Conservation (phyloP, 495 filamentous ascomycete genomes). For the Thermochaetoides thermophila region DNA sequence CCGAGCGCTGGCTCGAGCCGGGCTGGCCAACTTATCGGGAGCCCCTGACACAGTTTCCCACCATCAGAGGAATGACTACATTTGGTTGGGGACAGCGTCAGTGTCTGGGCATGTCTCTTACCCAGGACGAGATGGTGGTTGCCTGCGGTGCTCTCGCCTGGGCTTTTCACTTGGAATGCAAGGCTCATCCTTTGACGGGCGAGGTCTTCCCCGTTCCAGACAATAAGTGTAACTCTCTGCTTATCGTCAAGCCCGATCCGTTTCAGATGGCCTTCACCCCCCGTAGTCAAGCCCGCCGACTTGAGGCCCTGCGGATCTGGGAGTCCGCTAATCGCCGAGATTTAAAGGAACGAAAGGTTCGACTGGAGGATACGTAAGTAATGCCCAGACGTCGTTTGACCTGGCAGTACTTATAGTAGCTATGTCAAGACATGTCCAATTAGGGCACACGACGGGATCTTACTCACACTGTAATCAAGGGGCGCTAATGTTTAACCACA, state of each 20-base stretch:
- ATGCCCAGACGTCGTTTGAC: too few species aligned
- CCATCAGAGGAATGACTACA: slow-evolving; percentile 28
- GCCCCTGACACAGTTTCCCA: slow-evolving; percentile 29
- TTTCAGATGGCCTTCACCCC: slow-evolving; percentile 30
- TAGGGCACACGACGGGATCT: too few species aligned
- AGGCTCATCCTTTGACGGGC: slow-evolving; percentile 20
- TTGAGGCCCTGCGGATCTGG: slow-evolving; percentile 18
- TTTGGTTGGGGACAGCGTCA: slow-evolving; percentile 49
- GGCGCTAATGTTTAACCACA: too few species aligned
- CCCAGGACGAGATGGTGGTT: slow-evolving; percentile 33
- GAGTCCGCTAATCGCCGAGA: slow-evolving; percentile 13
- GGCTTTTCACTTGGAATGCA: slow-evolving; percentile 34
- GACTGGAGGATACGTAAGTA: too few species aligned
- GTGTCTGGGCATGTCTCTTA: slow-evolving; percentile 37
- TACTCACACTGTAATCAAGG: too few species aligned
- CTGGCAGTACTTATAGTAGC: too few species aligned
- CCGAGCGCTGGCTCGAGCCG: slow-evolving; percentile 35
- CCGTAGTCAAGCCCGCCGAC: slow-evolving; percentile 15
- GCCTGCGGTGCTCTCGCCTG: slow-evolving; percentile 30
- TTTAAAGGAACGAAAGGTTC: slow-evolving; percentile 8
- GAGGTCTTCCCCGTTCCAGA: slow-evolving; percentile 24
- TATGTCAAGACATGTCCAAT: too few species aligned
- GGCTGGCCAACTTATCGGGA: slow-evolving; percentile 38
- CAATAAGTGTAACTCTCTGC: slow-evolving; percentile 25
- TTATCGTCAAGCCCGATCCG: slow-evolving; percentile 29